Evolutionary conservation across 805 yeast genomes (phyloP).

Genomic region (Nakazawaea holstii): DNA sequence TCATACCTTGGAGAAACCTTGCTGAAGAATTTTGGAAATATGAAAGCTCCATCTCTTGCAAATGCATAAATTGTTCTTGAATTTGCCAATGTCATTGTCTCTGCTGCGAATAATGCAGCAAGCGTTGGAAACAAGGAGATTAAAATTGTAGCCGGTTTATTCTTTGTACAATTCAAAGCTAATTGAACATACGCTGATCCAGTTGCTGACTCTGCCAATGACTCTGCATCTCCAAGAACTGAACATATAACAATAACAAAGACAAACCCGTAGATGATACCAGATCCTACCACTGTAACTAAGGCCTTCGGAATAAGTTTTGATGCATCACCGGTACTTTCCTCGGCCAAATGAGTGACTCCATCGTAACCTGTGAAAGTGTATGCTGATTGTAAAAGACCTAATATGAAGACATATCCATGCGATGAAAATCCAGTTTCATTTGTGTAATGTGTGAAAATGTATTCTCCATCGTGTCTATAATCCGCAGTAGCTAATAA

Average conservation of each 20-base stretch:
- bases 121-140: conserved; percentile 19
- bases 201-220: conserved; percentile 15
- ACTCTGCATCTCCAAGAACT: conserved; percentile 17
- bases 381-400: conserved; percentile 21
- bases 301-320: conserved; percentile 29
- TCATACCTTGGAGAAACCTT: conserved; percentile 19
- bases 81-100: conserved; percentile 26
- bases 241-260: conserved; percentile 27
- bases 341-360: conserved; percentile 30
- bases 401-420: conserved; percentile 21
- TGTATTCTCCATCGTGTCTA: conserved; percentile 20
- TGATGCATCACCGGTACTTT: conserved; percentile 22
- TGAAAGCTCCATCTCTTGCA: conserved; percentile 29
- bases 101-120: conserved; percentile 20
- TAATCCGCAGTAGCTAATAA: conserved; percentile 17
- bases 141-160: conserved; percentile 23
- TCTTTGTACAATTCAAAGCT: conserved; percentile 20
- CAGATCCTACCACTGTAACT: conserved; percentile 22
- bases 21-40: conserved; percentile 25
- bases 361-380: conserved; percentile 29
- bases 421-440: conserved; percentile 19
- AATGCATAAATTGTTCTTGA: conserved; percentile 28
- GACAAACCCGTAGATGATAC: conserved; percentile 25
- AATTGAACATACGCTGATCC: conserved; percentile 23
- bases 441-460: conserved; percentile 20